Base-by-base conservation (phyloP, 192 early-diverging fungal species). In the Pilaira anomala region DNA sequence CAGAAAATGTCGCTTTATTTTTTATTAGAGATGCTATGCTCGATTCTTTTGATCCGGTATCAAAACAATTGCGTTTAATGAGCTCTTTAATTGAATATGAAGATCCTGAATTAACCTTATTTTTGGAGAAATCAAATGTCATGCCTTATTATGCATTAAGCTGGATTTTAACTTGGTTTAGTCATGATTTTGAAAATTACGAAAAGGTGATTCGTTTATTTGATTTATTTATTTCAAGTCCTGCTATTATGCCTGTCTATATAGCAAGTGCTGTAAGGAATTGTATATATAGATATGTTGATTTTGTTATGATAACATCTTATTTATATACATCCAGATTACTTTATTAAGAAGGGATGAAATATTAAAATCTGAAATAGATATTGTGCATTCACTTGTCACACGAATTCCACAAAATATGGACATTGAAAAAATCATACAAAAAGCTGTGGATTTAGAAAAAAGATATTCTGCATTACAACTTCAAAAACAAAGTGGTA, bases 91-190 rank as follows among this genome's bases (percentile, higher is more conserved):
- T 84, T 9, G 69, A 67, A 63, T 64, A 76, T 7, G 83, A 81
- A 67, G 83, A 84, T 62, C 64, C 70, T 8, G 63, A 76, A 52
- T 61, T 84, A 29, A 67, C 71, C 36, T 60, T 51, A 36, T 78
- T 75, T 51, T 41, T 83, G 24, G 76, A 78, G 52, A 65, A 33
- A 77, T 78, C 58, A 41, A 69, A 69, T 28, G 73, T 89, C 19
- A 78, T 81, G 50, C 85, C 87, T 24, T 85, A 80, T 52, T 91
- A 88, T 67, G 84, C 81, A 28, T 73, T 91, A 45, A 85, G 83
- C 58, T 89, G 86, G 86, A 73, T 88, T 56, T 62, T 89, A 46
- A 89, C 89, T n/a, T 91, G 89, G 89, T 87, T 82, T 61, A 81
- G 79, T 24, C 89, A 91, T 61, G 81, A 88, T 56, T 19, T 91